Base-by-base conservation (phyloP, 176 grass and related monocot genomes). In the Avena insularis region DNA sequence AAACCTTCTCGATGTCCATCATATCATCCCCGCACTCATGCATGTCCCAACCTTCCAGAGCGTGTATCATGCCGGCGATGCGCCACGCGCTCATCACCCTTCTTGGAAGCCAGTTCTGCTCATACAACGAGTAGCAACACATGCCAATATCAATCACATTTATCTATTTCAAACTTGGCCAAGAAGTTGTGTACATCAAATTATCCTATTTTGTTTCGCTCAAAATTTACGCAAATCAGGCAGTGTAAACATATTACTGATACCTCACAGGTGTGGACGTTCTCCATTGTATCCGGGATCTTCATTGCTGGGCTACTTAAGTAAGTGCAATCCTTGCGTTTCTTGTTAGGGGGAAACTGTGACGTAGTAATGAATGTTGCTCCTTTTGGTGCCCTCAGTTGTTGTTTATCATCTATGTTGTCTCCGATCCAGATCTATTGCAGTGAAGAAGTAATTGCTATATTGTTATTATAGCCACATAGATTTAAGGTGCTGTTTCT, bases 31-130 rank as follows among this genome's bases (percentile, higher is more conserved):
- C 96, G 19, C 96, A 95, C 76, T 98, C 96, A 6, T 98, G 91
- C 60, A 81, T 90, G 20, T 64, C 71, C 91, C 83, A 93, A 19
- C 69, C 91, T 57, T 98, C 93, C 29, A 98, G 57, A 59, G 90
- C 91, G 9, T 98, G 91, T 16, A 95, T 64, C 83, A 98, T 93
- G 81, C 91, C 93, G 48, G 93, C 96, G 79, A 98, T 75, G 13
- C 90, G 91, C 90, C 91, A 93, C 55, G 93, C 93, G 23, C 96
- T 98, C 93, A 98, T 98, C 27, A 98, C 96, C 91, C 91, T 91
- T 93, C 96, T 95, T 5, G 93, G 96, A 82, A 93, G 75, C 96
- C 96, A 98, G 62, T 98, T 95, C 96, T 98, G 56, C 59, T 71
- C 19, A 75, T 68, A 69, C 48, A 84, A 19, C 9, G 13, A 66